Evolutionary conservation across 805 yeast species (phyloP), one percentile per base, ranked within the genome.

Genomic region (Wickerhamomyces sydowiorum): DNA sequence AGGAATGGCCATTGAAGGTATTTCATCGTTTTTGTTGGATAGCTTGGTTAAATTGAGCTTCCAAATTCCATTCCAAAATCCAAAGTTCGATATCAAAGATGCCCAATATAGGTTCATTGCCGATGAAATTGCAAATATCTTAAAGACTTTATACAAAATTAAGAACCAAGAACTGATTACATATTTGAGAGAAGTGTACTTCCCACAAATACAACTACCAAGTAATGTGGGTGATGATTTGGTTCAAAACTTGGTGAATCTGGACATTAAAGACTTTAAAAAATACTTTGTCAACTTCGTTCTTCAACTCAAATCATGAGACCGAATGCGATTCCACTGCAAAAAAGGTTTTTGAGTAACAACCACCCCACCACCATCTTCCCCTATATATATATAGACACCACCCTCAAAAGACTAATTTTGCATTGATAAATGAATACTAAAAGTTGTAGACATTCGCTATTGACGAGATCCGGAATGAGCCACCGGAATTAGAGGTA

Each of bases 71-170:
- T 81, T 86, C 59, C 80, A 83, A 51, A 75, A 80, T 28, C 73
- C 74, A 25, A 73, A 71, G 29, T 80, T 82, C 52, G 77, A 82
- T 54, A 66, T 80, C 38, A 77, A 78, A 49, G 96, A 89, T 60
- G 95, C 95, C 5, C 90, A 86, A 57, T 77, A 75, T 50, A 73
- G 91, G 54, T 72, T 81, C 45, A 72, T 86, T 30, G 81, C 88
- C 2, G 76, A 79, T 49, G 99, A 91, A 55, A 68, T 86, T 13
- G 78, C 93, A 1, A 67, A 77, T 35, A 65, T 88, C 19, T 75
- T 90, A 57, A 83, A 78, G 50, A 72, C 83, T 2, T 68, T 86
- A 46, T 82, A 69, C 48, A 67, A 66, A 6, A 70, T 66, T 23
- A 75, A 72, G 47, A 68, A 76, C 12, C 66, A 61, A 24, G 67